phyloP scores from a whole-genome alignment of 2,329 filamentous ascomycete species.

The Penicillium thymicola region DNA sequence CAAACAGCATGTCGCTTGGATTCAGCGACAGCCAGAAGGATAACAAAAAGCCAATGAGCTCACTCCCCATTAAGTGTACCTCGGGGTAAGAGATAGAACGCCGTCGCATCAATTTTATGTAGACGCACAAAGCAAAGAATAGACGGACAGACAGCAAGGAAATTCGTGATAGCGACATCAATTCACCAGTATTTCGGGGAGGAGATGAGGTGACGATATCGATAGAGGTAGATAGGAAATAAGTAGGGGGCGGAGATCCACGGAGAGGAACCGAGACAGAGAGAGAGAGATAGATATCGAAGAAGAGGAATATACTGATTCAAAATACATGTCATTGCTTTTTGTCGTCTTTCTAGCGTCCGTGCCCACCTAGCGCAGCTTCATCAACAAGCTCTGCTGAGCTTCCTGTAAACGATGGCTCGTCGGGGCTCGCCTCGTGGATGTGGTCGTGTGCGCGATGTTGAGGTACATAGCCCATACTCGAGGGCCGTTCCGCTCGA shows the following conservation, averaged over 20 bases:
- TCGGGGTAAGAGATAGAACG: conserved; percentile 5
- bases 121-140: not conserved
- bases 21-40: not conserved
- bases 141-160: conserved; percentile 11
- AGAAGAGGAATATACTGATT: conserved; percentile 5
- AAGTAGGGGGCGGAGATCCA: not conserved
- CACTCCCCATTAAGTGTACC: conserved; percentile 8
- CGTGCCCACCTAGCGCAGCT: conserved; percentile 19
- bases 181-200: conserved; percentile 8
- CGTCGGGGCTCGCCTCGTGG: conserved; percentile 40
- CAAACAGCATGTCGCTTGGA: not conserved
- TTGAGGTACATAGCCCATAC: conserved; percentile 50
- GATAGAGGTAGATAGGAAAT: not conserved
- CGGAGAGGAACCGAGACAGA: not conserved
- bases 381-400: conserved; percentile 46
- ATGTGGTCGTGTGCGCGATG: conserved; percentile 50
- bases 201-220: not conserved
- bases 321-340: not conserved
- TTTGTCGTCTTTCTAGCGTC: conserved; percentile 1
- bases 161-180: conserved; percentile 22
- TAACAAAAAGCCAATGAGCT: not conserved
- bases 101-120: conserved; percentile 11
- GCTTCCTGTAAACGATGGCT: conserved; percentile 40
- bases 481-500: conserved; percentile 42
- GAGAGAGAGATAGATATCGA: conserved; percentile 2